Base-by-base conservation (phyloP, 306 rosid genomes). In the Vicia faba region DNA sequence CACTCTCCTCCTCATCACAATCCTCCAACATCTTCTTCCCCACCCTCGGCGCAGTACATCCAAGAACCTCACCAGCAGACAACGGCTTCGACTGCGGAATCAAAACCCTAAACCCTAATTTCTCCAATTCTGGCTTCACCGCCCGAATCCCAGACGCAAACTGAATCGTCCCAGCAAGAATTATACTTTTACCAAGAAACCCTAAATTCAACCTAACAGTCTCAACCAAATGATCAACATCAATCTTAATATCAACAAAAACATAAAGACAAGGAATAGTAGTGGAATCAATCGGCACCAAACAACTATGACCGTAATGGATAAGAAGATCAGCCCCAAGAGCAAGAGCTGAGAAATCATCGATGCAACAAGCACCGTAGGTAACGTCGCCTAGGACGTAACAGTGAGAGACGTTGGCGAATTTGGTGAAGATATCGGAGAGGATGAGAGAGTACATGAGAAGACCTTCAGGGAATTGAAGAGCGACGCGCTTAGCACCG, bases 281-380 rank as follows among this genome's bases (percentile, higher is more conserved):
- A 69, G 96, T 86, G 61, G 83, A 78, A 50, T 89, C 83, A 23
- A 92, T 86, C 49, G 98, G 98, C 11, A 92, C 95, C 13, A 92
- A 92, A 71, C 98, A 92, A 81, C 97, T 91, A 70, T 91, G 97
- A 43, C 97, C 96, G 49, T 79, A 91, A 64, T 91, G 97, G 14
- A 91, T 84, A 18, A 91, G 83, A 18, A 88, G 86, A 38, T 91
- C 96, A 40, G 93, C 87, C 2, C 53, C 40, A 36, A 91, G 91
- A 0, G 97, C 96, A 12, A 67, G 35, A 61, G 96, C 97, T 50
- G 96, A 76, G 62, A 86, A 80, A 57, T 91, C 97, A 40, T 91
- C 97, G 45, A 91, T 74, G 38, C 97, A 91, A 56, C 97, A 91
- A 0, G 96, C 97, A 7, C 97, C 97, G 35, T 83, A 91, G 33